phyloP scores from a whole-genome alignment of 2,329 filamentous ascomycete genomes.

The Stromatinia cepivora region DNA sequence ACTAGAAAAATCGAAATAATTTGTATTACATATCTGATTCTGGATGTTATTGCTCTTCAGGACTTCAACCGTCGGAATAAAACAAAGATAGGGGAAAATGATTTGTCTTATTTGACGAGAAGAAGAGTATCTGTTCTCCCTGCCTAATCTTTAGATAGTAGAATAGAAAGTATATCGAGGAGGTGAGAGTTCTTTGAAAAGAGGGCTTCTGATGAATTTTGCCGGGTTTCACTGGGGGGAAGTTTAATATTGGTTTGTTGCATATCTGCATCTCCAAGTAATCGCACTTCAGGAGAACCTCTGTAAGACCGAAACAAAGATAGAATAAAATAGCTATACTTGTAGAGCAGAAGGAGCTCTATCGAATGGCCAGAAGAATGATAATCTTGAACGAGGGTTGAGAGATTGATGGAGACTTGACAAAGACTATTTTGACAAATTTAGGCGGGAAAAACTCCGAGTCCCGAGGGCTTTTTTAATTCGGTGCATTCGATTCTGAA shows the following conservation, averaged over 20 bases:
- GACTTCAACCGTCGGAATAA: not conserved
- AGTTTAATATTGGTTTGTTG: too few relatives aligned
- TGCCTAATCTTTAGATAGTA: not conserved
- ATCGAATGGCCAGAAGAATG: not conserved
- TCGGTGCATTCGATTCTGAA: not conserved
- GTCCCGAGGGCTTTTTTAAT: not conserved
- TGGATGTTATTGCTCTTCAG: not conserved
- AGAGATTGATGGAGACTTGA: not conserved
- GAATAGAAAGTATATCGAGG: not conserved
- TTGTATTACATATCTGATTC: not conserved
- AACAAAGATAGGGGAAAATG: not conserved
- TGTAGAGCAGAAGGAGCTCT: not conserved
- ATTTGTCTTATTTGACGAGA: not conserved
- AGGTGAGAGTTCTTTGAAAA: not conserved
- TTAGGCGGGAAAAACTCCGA: not conserved
- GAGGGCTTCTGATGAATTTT: not conserved
- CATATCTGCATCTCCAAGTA: too few relatives aligned
- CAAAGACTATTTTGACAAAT: not conserved
- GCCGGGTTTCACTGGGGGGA: too few relatives aligned
- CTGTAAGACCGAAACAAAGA: not conserved
- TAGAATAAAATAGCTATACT: not conserved
- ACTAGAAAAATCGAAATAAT: not conserved
- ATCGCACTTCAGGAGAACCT: not conserved
- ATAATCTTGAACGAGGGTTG: not conserved
- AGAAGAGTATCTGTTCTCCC: not conserved